These are phyloP conservation scores for Pyrenophora graminea DNA, from an alignment of 2,329 filamentous ascomycete genomes.

Conservation along the genomic window DNA sequence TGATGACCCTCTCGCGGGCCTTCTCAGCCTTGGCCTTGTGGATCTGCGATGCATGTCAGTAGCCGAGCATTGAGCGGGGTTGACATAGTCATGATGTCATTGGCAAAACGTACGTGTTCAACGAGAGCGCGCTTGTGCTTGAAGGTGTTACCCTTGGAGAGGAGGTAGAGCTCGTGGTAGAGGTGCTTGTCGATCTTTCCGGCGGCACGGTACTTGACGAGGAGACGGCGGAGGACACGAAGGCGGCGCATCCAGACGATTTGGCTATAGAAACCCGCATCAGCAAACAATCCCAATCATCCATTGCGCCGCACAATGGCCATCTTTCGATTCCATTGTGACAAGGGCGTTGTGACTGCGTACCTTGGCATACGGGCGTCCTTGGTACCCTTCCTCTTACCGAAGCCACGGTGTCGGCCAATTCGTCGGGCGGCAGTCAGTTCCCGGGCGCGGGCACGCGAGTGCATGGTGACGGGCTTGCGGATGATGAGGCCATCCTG, in stretches of 20 bases:
- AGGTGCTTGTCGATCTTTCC: constrained; percentile 99
- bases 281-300: constrained; percentile 32
- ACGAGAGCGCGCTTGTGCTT: constrained; percentile 99
- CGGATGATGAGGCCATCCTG: constrained; percentile 99
- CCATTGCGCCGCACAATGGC: constrained; percentile 8
- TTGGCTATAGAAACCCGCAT: constrained; percentile 65
- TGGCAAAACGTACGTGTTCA: constrained; percentile 85
- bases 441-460: constrained; percentile 91
- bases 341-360: constrained; percentile 45
- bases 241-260: constrained; percentile 99
- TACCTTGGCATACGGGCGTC: constrained; percentile 99
- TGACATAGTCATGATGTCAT: constrained; percentile 46
- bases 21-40: constrained; percentile 99
- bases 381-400: constrained; percentile 99
- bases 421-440: constrained; percentile 92
- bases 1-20: constrained; percentile 89
- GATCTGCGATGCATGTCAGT: constrained; percentile 66
- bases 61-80: constrained; percentile 18
- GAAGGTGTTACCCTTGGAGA: constrained; percentile 99
- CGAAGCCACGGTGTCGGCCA: constrained; percentile 97
- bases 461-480: constrained; percentile 99
- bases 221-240: constrained; percentile 96
- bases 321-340: constrained; percentile 11
- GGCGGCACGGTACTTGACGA: constrained; percentile 99
- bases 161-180: constrained; percentile 99